phyloP scores from a whole-genome alignment of 2,329 filamentous ascomycete genomes.

The Hymenoscyphus infarciens region DNA sequence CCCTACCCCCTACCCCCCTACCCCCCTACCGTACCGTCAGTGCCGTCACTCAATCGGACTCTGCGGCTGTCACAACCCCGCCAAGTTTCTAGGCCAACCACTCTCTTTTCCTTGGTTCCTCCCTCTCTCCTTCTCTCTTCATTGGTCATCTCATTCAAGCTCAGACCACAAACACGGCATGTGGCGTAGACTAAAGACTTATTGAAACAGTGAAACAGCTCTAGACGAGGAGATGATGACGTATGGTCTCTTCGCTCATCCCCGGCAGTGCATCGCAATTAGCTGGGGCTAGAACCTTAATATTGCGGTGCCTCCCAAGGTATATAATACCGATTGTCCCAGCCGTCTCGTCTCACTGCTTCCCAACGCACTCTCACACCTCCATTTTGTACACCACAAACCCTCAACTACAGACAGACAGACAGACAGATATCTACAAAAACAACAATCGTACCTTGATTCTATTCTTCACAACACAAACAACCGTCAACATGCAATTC shows the following conservation, averaged over 20 bases:
- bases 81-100: not conserved
- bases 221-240: slow-evolving; percentile 1
- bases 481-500: slow-evolving; percentile 30
- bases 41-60: not conserved
- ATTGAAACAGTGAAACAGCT: not conserved
- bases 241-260: not conserved
- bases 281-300: not conserved
- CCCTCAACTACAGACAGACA: not conserved
- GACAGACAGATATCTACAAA: too few species aligned
- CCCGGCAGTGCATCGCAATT: slow-evolving; percentile 1
- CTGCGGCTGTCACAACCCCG: not conserved
- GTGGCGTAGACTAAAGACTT: not conserved
- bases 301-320: not conserved
- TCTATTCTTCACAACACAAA: not conserved
- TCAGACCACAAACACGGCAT: not conserved
- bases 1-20: too few species aligned
- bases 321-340: not conserved
- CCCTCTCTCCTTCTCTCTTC: not conserved
- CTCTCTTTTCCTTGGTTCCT: not conserved
- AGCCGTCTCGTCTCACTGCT: not conserved
- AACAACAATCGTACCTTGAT: not conserved
- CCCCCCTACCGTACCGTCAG: too few species aligned
- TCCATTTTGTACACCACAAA: not conserved
- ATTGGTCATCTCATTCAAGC: not conserved
- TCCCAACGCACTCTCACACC: not conserved